Evolutionary conservation across 2,329 filamentous ascomycete species (phyloP), one percentile per base, ranked within the genome.

Genomic region (Fusarium sp.): DNA sequence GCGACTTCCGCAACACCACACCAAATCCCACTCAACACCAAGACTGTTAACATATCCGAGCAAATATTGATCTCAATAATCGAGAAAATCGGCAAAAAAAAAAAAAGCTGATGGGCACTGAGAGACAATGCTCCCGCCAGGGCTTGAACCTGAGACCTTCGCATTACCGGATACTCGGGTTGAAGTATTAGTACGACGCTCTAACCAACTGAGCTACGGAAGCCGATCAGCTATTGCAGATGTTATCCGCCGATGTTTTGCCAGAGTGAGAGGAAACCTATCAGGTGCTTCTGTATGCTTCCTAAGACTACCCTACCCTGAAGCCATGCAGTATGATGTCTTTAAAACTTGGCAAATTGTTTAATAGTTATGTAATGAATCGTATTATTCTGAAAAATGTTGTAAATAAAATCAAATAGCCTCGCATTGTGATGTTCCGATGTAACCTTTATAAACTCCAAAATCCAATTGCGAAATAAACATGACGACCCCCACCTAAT

Each of bases 151-250:
- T 73, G 74, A 75, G 74, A 75, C 75, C 75, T 75, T 75, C 75
- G 75, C 75, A 76, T 76, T 33, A 76, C 75, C 55, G 66, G 67
- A 71, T 33, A 65, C 42, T 75, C 62, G 39, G 62, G 15, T 14
- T 57, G 59, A 56, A 75, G 67, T 76, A 76, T 76, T 76, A 76
- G 74, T 76, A 76, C 75, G 75, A 76, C 72, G 75, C 75, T 76
- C 75, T 76, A 76, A 76, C 75, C 72, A 76, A 76, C 75, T 76
- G 75, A 76, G 75, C 75, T 76, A 76, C 71, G 75, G 75, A 76
- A 76, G 75, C 75, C 74, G 46, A 75, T 69, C 74, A 71, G 55
- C 56, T 55, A 18, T 29, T 57, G 52, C 55, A 46, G 33, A n/a
- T 29, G 35, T 58, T 31, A 41, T 57, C 54, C 61, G 49, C 59